phyloP scores from a whole-genome alignment of 805 yeast species.

The Starmerella bacillaris region DNA sequence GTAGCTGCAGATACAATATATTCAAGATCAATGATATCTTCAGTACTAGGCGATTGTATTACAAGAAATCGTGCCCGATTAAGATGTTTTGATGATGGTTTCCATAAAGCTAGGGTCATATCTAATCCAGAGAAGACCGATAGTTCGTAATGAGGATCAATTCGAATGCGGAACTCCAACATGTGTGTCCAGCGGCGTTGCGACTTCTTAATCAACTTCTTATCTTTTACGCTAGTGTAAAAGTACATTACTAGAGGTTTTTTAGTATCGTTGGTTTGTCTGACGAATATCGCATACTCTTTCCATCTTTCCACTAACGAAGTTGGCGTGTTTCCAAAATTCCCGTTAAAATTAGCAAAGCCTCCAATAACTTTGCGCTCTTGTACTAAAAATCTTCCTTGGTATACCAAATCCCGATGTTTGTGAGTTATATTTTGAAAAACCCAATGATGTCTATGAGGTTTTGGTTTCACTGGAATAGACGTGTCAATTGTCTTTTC shows the following conservation, averaged over 20 bases:
- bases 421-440: not conserved
- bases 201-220: slow-evolving; percentile 10
- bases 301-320: slow-evolving; percentile 52
- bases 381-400: slow-evolving; percentile 53
- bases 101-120: slow-evolving; percentile 43
- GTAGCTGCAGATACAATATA: slow-evolving; percentile 7
- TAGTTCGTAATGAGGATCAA: slow-evolving; percentile 24
- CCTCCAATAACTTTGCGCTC: slow-evolving; percentile 22
- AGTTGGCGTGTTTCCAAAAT: not conserved
- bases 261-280: slow-evolving; percentile 36
- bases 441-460: not conserved
- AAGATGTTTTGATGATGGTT: slow-evolving; percentile 3
- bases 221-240: slow-evolving; percentile 31
- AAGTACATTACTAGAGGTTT: slow-evolving; percentile 48
- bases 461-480: too few species aligned
- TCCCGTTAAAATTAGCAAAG: not conserved
- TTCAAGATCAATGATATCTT: slow-evolving; percentile 8
- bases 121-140: slow-evolving; percentile 50
- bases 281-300: slow-evolving; percentile 56
- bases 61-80: slow-evolving; percentile 4
- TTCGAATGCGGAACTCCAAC: slow-evolving; percentile 16
- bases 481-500: too few species aligned
- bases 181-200: slow-evolving; percentile 13
- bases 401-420: slow-evolving; percentile 34
- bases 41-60: slow-evolving; percentile 8